Evolutionary conservation across 495 filamentous ascomycete species (phyloP), one percentile per base, ranked within the genome.

Genomic region (Neurospora tetraspora): DNA sequence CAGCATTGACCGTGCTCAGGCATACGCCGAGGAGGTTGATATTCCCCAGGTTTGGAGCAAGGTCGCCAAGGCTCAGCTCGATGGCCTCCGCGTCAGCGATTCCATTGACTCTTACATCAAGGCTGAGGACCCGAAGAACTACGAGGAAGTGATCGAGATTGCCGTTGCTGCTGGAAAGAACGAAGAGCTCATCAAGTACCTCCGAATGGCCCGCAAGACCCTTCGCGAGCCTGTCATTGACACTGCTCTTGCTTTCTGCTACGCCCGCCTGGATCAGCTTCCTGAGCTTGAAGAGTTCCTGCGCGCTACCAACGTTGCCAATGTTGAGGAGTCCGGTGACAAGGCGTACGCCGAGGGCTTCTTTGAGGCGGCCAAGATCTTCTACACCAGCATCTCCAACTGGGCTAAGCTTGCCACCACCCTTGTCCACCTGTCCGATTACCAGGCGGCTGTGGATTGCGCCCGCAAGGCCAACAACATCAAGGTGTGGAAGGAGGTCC

Each of bases 401-500:
- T 99, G 96, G 96, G 96, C 96, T 72, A 98, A 98, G 86, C 89
- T 99, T 74, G 96, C 96, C 5, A 98, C 96, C 14, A 98, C 96
- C 36, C 85, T 98, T 73, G 96, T 99, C 27, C 95, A 98, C 81
- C 88, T 99, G 9, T 92, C 91, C 77, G 96, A 99, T 71, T 98
- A 99, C 84, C 96, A 99, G 81, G 94, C 94, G 71, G 96, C 96
- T 37, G 96, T 99, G 40, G 96, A 99, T 83, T 98, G 94, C 78
- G 96, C 96, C 34, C 93, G 96, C 79, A 98, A 98, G 84, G 96
- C 96, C 80, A 99, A 98, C 86, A 99, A 94, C 85, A 94, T 96
- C 83, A 97, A 97, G 86, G 96, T 99, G 71, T 99, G 96, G 96
- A 97, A 94, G 85, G 93, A 99, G 82, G 96, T 99, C 76, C 97